Percentiles rank a stretch among this genome's conserved stretches.
phyloP scores from a whole-genome alignment of 176 grass and related monocot species.

The Miscanthus lutarioriparius region DNA sequence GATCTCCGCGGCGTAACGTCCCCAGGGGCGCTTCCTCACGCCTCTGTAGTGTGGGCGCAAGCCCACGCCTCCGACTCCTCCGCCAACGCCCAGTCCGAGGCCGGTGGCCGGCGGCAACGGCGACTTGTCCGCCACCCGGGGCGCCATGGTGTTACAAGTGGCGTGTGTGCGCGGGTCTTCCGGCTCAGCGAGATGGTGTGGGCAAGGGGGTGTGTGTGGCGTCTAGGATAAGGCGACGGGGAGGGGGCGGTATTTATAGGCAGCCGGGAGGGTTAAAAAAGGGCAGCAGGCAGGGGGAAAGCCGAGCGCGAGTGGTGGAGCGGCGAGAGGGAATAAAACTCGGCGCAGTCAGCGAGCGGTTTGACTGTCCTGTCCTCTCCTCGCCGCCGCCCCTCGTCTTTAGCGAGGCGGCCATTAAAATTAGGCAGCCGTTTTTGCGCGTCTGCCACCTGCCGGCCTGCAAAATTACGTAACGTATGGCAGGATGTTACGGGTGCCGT shows the following conservation, averaged over 20 bases:
- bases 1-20: conserved; percentile 86
- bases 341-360: conserved; percentile 71
- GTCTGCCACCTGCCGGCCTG: neutral
- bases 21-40: conserved; percentile 90
- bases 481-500: neutral
- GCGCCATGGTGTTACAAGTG: conserved; percentile 44
- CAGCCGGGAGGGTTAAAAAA: conserved; percentile 34
- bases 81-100: conserved; percentile 22
- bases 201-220: neutral
- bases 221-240: conserved; percentile 36
- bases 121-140: conserved; percentile 39
- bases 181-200: conserved; percentile 23
- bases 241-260: conserved; percentile 40
- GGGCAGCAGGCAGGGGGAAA: conserved; percentile 24
- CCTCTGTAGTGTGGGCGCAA: conserved; percentile 61
- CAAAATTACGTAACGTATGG: conserved; percentile 10
- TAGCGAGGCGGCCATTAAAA: conserved; percentile 47
- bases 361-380: conserved; percentile 65
- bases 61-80: neutral
- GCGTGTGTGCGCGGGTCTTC: conserved; percentile 14
- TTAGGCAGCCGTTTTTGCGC: conserved; percentile 25
- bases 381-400: conserved; percentile 48
- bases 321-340: conserved; percentile 61
- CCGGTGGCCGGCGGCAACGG: conserved; percentile 11
- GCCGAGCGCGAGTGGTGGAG: conserved; percentile 51